Evolutionary conservation across 495 filamentous ascomycete genomes (phyloP).

Genomic region (Halenospora varia): DNA sequence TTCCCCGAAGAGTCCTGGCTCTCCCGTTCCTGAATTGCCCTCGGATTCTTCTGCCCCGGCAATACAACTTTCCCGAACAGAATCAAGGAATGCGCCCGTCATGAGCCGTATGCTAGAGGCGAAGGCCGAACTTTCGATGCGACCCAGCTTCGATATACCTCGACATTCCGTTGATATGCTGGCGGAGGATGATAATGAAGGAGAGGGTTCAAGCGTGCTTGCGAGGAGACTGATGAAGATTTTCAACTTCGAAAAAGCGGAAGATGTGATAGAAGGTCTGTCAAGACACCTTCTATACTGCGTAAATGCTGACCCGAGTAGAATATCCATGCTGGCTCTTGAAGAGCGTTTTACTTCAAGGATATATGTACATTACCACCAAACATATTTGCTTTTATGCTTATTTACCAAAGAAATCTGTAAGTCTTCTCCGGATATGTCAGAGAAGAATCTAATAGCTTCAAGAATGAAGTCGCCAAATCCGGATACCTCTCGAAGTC

Average conservation of each 20-base stretch:
- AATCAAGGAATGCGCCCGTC: slow-evolving; percentile 52
- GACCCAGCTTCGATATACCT: slow-evolving; percentile 49
- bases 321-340: slow-evolving; percentile 95
- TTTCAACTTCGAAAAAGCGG: slow-evolving; percentile 76
- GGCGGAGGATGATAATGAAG: slow-evolving; percentile 30
- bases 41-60: slow-evolving; percentile 7
- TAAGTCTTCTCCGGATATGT: slow-evolving; percentile 33
- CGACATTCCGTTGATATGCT: slow-evolving; percentile 29
- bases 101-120: slow-evolving; percentile 83
- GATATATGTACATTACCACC: slow-evolving; percentile 94
- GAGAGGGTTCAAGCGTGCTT: slow-evolving; percentile 45
- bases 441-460: slow-evolving; percentile 24
- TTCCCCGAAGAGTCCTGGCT: slow-evolving; percentile 10
- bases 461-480: slow-evolving; percentile 70
- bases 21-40: slow-evolving; percentile 17
- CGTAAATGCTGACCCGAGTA: slow-evolving; percentile 25
- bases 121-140: slow-evolving; percentile 57
- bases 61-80: slow-evolving; percentile 7
- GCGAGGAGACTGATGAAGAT: slow-evolving; percentile 77
- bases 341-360: slow-evolving; percentile 87
- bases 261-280: slow-evolving; percentile 78
- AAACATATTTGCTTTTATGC: slow-evolving; percentile 96
- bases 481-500: slow-evolving; percentile 88
- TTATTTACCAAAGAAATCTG: slow-evolving; percentile 86
- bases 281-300: background rate